Evolutionary conservation across 2,329 filamentous ascomycete species (phyloP).

Genomic region (Xylariaceae sp.): DNA sequence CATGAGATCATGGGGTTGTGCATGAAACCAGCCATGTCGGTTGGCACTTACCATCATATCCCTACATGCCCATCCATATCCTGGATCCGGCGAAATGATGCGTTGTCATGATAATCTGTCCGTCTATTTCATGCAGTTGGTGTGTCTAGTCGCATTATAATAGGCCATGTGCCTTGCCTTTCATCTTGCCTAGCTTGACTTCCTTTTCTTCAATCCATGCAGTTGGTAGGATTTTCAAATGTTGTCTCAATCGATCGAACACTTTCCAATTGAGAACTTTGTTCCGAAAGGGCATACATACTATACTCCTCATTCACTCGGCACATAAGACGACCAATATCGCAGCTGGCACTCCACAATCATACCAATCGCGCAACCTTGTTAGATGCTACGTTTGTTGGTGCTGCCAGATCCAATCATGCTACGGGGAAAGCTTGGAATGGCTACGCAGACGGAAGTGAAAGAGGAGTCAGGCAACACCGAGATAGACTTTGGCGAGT

Average conservation of each 20-base stretch:
- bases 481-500: not conserved
- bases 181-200: not conserved
- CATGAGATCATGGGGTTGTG: not conserved
- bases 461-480: not conserved
- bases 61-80: slow-evolving; percentile 8
- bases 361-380: no score
- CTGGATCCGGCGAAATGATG: slow-evolving; percentile 12
- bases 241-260: not conserved
- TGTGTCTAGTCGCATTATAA: slow-evolving; percentile 10
- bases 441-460: not conserved
- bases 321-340: no score
- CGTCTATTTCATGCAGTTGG: slow-evolving; percentile 12
- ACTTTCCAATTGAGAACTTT: no score
- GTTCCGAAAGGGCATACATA: no score
- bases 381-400: no score
- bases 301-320: no score
- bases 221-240: slow-evolving; percentile 18
- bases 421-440: not conserved
- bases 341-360: no score
- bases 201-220: slow-evolving; percentile 12
- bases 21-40: not conserved
- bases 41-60: not conserved
- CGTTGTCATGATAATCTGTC: slow-evolving; percentile 8
- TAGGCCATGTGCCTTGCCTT: slow-evolving; percentile 5
- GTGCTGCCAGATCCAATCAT: no score